Evolutionary conservation across 352 stramenopile genomes (phyloP).

Genomic region (Globisporangium viniferum): DNA sequence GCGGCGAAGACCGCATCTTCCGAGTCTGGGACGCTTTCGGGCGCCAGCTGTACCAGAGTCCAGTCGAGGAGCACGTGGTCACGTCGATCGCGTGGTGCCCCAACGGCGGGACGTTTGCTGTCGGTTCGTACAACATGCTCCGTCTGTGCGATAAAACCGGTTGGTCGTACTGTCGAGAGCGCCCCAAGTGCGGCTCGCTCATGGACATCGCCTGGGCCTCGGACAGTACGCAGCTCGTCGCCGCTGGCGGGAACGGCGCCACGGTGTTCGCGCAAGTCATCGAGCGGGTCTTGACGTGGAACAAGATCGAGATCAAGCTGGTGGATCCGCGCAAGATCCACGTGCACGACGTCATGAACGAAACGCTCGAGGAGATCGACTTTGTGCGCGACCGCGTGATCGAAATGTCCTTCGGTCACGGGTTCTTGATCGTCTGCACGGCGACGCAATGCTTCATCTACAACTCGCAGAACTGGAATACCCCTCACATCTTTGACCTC

Average conservation of each 20-base stretch:
- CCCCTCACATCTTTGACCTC: conserved; percentile 91
- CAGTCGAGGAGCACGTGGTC: conserved; percentile 82
- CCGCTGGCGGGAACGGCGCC: conserved; percentile 80
- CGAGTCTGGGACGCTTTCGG: conserved; percentile 92
- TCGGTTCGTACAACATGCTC: conserved; percentile 92
- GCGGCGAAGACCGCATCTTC: conserved; percentile 92
- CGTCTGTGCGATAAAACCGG: conserved; percentile 91
- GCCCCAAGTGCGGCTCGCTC: conserved; percentile 77
- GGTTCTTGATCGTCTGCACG: conserved; percentile 91
- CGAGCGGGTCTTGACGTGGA: conserved; percentile 82
- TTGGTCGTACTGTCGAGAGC: conserved; percentile 88
- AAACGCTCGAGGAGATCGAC: conserved; percentile 90
- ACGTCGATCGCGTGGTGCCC: conserved; percentile 91
- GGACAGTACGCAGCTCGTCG: conserved; percentile 90
- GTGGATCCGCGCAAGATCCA: conserved; percentile 86
- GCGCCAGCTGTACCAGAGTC: conserved; percentile 87
- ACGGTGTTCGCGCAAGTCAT: conserved; percentile 90
- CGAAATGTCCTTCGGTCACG: conserved; percentile 90
- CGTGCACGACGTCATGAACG: conserved; percentile 87
- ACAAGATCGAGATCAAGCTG: conserved; percentile 86
- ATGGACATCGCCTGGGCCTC: conserved; percentile 88
- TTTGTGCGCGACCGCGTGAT: conserved; percentile 91
- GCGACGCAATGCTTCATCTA: conserved; percentile 93
- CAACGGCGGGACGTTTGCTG: conserved; percentile 89
- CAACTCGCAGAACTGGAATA: conserved; percentile 90